Conservation (phyloP, 805 yeast species). For the Tetrapisispora namnaoensis region DNA sequence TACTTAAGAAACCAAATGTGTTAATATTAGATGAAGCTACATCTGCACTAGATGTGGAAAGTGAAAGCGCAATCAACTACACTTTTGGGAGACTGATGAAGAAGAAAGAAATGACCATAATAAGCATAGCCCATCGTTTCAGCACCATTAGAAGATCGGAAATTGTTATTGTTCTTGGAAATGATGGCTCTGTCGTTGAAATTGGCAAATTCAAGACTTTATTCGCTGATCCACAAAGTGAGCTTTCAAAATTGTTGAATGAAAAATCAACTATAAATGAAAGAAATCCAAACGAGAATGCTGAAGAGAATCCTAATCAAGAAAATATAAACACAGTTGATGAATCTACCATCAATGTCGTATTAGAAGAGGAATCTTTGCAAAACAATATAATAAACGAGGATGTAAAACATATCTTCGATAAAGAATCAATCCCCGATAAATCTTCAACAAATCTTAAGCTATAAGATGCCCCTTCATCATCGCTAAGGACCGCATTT, state of each 20-base stretch:
- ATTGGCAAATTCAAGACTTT: constrained; percentile 54
- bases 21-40: constrained; percentile 81
- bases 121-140: constrained; percentile 87
- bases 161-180: constrained; percentile 70
- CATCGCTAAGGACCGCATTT: not conserved
- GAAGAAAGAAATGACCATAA: constrained; percentile 59
- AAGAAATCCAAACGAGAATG: constrained; percentile 1
- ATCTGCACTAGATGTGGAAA: constrained; percentile 70
- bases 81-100: constrained; percentile 58
- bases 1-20: constrained; percentile 65
- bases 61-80: constrained; percentile 66
- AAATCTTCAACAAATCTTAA: not conserved
- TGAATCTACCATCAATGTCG: not conserved
- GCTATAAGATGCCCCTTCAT: not conserved
- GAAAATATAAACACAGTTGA: not conserved
- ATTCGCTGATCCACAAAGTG: constrained; percentile 37
- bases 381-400: not conserved
- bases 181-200: constrained; percentile 74
- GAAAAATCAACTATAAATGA: constrained; percentile 26
- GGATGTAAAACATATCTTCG: not conserved
- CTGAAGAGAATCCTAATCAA: not conserved
- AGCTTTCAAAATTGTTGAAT: constrained; percentile 30
- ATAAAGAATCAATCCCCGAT: not conserved
- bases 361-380: not conserved
- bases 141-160: constrained; percentile 86